Evolutionary conservation across 208 protist species (phyloP).

Genomic region (Novymonas esmeraldas): DNA sequence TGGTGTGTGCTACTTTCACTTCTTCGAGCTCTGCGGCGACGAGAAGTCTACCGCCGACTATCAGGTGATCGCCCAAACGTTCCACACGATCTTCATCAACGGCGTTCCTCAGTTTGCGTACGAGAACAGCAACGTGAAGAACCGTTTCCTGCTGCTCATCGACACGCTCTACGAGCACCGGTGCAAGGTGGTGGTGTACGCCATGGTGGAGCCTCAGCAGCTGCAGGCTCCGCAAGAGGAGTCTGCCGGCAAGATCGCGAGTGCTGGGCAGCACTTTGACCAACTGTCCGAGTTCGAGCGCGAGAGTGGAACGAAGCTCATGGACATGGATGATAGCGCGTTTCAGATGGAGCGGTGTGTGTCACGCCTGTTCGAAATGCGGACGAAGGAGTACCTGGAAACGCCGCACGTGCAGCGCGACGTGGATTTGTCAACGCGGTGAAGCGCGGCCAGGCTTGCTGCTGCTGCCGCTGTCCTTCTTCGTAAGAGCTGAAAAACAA

Average conservation of each 20-base stretch:
- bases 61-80: slow-evolving; percentile 82
- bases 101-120: slow-evolving; percentile 81
- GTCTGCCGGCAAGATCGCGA: slow-evolving; percentile 20
- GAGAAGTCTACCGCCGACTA: slow-evolving; percentile 85
- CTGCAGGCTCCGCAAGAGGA: slow-evolving; percentile 54
- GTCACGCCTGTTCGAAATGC: slow-evolving; percentile 90
- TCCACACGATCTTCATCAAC: slow-evolving; percentile 90
- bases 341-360: slow-evolving; percentile 91
- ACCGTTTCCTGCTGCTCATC: slow-evolving; percentile 89
- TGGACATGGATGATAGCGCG: slow-evolving; percentile 63
- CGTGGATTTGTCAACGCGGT: slow-evolving; percentile 27
- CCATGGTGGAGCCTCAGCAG: slow-evolving; percentile 53
- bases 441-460: background rate
- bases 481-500: slow-evolving; percentile 16
- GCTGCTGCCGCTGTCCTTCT: background rate
- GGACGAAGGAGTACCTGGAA: slow-evolving; percentile 83
- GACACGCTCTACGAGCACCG: slow-evolving; percentile 88
- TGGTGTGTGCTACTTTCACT: slow-evolving; percentile 84
- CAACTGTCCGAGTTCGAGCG: slow-evolving; percentile 71
- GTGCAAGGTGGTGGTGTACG: slow-evolving; percentile 82
- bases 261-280: slow-evolving; percentile 36
- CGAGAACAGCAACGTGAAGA: slow-evolving; percentile 79
- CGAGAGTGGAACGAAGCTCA: slow-evolving; percentile 68
- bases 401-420: slow-evolving; percentile 47
- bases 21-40: slow-evolving; percentile 76